A percentile compares a stretch with the other conserved stretches of the same genome.
phyloP scores from a whole-genome alignment of 192 early-diverging fungal species.

The Rhizoclosmatium sp. region DNA sequence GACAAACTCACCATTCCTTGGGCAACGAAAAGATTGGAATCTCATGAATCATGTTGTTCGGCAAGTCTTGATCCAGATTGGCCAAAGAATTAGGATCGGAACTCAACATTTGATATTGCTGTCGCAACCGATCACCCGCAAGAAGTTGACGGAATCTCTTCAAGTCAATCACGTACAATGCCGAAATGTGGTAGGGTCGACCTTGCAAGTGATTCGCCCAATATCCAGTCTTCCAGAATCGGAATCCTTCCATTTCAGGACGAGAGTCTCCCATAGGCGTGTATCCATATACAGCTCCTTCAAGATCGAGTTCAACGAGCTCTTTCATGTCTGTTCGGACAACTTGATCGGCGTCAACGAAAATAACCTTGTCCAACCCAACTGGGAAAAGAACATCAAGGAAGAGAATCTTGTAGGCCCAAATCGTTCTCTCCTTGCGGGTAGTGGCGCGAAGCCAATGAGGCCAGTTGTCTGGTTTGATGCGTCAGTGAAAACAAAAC shows the following conservation, averaged over 20 bases:
- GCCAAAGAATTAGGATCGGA: slow-evolving; percentile 88
- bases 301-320: slow-evolving; percentile 88
- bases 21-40: slow-evolving; percentile 93
- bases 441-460: slow-evolving; percentile 91
- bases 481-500: slow-evolving; percentile 7
- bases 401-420: slow-evolving; percentile 99
- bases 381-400: slow-evolving; percentile 97
- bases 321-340: slow-evolving; percentile 96
- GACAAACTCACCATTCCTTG: slow-evolving; percentile 79
- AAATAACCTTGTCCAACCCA: slow-evolving; percentile 91
- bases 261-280: slow-evolving; percentile 95
- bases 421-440: slow-evolving; percentile 96
- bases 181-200: slow-evolving; percentile 93
- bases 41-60: slow-evolving; percentile 93
- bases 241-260: slow-evolving; percentile 92
- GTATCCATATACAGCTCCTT: slow-evolving; percentile 96
- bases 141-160: slow-evolving; percentile 89
- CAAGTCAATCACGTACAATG: slow-evolving; percentile 96
- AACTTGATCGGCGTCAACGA: slow-evolving; percentile 99
- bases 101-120: slow-evolving; percentile 91
- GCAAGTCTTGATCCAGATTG: slow-evolving; percentile 98
- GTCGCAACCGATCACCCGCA: slow-evolving; percentile 91
- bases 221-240: slow-evolving; percentile 98
- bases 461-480: slow-evolving; percentile 86
- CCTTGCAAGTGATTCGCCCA: slow-evolving; percentile 89